phyloP scores from a whole-genome alignment of 2,329 filamentous ascomycete genomes.

The Nemania serpens region DNA sequence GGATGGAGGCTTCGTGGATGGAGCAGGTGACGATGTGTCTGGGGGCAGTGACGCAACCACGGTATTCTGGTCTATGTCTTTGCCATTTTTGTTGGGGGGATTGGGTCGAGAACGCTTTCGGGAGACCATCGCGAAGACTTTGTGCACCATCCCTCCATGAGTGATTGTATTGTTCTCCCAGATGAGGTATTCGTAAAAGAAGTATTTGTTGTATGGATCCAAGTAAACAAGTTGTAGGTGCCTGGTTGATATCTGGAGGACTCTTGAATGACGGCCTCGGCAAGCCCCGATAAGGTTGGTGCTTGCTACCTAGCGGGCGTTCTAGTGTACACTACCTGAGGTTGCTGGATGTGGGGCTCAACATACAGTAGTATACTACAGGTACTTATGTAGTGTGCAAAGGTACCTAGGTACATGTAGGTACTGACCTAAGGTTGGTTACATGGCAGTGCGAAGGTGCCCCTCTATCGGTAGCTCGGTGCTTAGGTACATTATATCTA shows the following conservation, averaged over 20 bases:
- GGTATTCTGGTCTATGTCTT: conserved; percentile 25
- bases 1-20: conserved; percentile 24
- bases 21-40: conserved; percentile 27
- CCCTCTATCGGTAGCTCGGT: conserved; percentile 13
- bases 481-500: neutral
- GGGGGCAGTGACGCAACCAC: conserved; percentile 35
- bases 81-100: conserved; percentile 36
- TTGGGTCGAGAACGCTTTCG: conserved; percentile 49
- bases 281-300: neutral
- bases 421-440: no score
- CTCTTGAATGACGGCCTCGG: neutral
- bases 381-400: neutral
- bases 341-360: neutral
- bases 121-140: conserved; percentile 43
- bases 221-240: neutral
- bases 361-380: neutral
- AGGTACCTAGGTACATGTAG: neutral
- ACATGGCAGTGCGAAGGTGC: no score
- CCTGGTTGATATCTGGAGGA: neutral
- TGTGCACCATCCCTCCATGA: conserved; percentile 15
- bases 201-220: neutral
- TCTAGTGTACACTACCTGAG: neutral
- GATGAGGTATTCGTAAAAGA: neutral
- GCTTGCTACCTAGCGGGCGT: neutral
- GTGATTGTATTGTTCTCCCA: neutral